phyloP scores from a whole-genome alignment of 2,329 filamentous ascomycete genomes.

The Coniochaeta hoffmannii region DNA sequence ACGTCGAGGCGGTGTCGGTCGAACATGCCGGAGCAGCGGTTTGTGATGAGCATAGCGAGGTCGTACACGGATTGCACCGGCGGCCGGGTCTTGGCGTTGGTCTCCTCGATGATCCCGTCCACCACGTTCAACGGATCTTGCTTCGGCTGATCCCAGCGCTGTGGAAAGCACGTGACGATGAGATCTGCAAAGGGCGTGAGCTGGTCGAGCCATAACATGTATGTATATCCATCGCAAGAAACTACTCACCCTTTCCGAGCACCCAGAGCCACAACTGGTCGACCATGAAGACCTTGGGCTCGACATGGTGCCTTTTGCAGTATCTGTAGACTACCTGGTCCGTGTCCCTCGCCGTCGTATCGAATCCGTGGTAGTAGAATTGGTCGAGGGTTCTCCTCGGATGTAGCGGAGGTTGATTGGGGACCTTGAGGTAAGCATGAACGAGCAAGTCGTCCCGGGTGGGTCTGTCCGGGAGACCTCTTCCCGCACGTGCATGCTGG shows the following conservation, averaged over 20 bases:
- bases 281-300: constrained; percentile 59
- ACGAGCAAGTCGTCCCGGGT: constrained; percentile 37
- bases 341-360: constrained; percentile 50
- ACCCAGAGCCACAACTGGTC: constrained; percentile 64
- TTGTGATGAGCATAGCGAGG: constrained; percentile 53
- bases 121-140: constrained; percentile 57
- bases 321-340: constrained; percentile 61
- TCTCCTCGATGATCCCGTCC: constrained; percentile 56
- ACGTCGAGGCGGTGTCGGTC: constrained; percentile 50
- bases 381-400: constrained; percentile 57
- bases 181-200: constrained; percentile 32
- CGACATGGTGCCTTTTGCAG: constrained; percentile 25
- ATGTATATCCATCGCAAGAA: neutral
- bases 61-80: constrained; percentile 55
- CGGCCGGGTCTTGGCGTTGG: constrained; percentile 55
- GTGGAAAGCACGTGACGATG: constrained; percentile 52
- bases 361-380: constrained; percentile 58
- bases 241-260: constrained; percentile 31
- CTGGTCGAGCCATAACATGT: neutral
- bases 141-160: constrained; percentile 51
- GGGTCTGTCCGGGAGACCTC: constrained; percentile 17
- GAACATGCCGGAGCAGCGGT: constrained; percentile 52
- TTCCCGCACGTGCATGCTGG: constrained; percentile 21
- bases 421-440: constrained; percentile 34
- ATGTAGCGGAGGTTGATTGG: constrained; percentile 40